These are phyloP conservation scores for Blastobotrys terrestris DNA, from an alignment of 805 yeast genomes.

Conservation along the genomic window DNA sequence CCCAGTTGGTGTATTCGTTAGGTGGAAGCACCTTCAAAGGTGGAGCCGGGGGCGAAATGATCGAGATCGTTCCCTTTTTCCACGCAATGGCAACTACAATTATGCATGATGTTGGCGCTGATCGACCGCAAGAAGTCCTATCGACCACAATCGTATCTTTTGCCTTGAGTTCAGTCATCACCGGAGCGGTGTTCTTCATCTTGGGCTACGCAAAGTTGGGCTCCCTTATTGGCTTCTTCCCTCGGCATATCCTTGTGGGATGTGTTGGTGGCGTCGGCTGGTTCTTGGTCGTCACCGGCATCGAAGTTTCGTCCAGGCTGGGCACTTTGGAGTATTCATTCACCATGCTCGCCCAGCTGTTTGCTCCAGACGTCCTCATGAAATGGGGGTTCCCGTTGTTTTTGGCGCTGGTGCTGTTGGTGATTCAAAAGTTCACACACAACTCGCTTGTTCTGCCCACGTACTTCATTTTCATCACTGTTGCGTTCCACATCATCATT, in stretches of 20 bases:
- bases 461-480: conserved; percentile 68
- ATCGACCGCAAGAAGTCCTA: conserved; percentile 43
- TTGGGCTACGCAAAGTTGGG: conserved; percentile 81
- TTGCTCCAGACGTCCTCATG: conserved; percentile 44
- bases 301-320: conserved; percentile 82
- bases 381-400: conserved; percentile 69
- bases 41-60: conserved; percentile 98
- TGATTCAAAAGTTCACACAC: conserved; percentile 55
- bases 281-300: conserved; percentile 81
- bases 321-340: conserved; percentile 63
- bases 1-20: conserved; percentile 79
- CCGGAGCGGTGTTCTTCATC: conserved; percentile 72
- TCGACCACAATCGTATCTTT: conserved; percentile 85
- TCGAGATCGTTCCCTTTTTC: conserved; percentile 97
- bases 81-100: conserved; percentile 87
- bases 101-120: conserved; percentile 47
- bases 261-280: conserved; percentile 99
- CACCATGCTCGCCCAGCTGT: conserved; percentile 37
- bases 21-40: conserved; percentile 88
- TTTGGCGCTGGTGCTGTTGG: conserved; percentile 54
- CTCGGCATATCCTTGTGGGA: conserved; percentile 91
- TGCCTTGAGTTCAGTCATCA: conserved; percentile 74
- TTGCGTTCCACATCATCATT: conserved; percentile 62
- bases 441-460: conserved; percentile 75
- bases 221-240: conserved; percentile 87